Evolutionary conservation across 78 protist genomes (phyloP).

Genomic region (Dictyostelium intermedium): DNA sequence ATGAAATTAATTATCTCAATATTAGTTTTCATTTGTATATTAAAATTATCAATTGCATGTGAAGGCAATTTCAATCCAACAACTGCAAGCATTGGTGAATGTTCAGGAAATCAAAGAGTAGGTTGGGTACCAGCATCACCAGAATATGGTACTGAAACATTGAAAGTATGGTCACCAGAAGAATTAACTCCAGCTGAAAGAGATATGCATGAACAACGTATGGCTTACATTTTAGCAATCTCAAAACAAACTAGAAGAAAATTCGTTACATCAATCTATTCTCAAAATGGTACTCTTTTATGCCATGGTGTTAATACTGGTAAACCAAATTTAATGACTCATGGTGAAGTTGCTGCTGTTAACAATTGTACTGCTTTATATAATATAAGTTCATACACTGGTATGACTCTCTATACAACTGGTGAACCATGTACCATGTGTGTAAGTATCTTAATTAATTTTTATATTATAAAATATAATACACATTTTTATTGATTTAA

Average conservation of each 20-base stretch:
- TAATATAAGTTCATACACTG: background rate
- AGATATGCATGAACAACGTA: conserved; percentile 26
- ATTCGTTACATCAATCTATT: conserved; percentile 38
- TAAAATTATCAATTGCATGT: background rate
- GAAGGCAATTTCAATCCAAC: background rate
- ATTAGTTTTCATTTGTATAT: background rate
- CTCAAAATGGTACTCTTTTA: background rate
- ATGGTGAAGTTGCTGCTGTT: conserved; percentile 49
- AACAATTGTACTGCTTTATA: conserved; percentile 37
- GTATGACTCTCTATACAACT: conserved; percentile 32
- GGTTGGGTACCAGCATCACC: background rate
- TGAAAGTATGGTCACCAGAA: background rate
- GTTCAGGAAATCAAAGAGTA: background rate
- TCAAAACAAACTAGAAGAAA: background rate
- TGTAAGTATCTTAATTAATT: background rate
- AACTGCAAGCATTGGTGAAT: conserved; percentile 1
- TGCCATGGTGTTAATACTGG: conserved; percentile 49
- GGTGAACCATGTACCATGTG: conserved; percentile 67
- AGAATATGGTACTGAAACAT: background rate
- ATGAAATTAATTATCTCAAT: background rate
- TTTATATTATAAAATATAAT: background rate
- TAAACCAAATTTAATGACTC: conserved; percentile 49
- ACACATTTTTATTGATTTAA: background rate
- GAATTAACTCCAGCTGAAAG: background rate
- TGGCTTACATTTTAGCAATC: background rate